Conservation (phyloP, 1,139 yeast species). For the Yamadazyma sp. region DNA sequence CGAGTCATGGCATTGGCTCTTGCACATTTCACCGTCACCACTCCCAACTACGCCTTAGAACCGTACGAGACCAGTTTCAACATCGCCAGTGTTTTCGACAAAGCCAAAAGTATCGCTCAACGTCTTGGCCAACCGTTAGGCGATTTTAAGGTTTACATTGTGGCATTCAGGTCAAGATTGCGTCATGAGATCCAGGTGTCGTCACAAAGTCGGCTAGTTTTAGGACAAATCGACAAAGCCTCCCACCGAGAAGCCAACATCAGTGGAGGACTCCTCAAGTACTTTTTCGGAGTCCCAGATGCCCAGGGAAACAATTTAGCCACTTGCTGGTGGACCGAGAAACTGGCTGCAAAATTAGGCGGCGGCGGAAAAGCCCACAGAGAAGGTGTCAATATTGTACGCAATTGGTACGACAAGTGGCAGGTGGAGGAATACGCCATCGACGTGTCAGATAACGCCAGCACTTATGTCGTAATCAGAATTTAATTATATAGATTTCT, state of each 20-base stretch:
- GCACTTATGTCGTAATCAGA: background rate
- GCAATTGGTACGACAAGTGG: constrained; percentile 32
- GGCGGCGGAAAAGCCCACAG: constrained; percentile 30
- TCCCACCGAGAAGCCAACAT: constrained; percentile 30
- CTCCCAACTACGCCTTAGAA: constrained; percentile 21
- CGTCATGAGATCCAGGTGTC: constrained; percentile 23
- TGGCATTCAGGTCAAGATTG: constrained; percentile 30
- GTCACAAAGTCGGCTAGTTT: constrained; percentile 20
- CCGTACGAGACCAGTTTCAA: constrained; percentile 25
- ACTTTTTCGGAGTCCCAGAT: constrained; percentile 35
- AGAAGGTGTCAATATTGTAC: constrained; percentile 26
- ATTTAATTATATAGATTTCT: background rate
- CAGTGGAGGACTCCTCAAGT: constrained; percentile 32
- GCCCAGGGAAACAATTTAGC: constrained; percentile 30
- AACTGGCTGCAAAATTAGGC: constrained; percentile 24
- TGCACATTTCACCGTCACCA: constrained; percentile 20
- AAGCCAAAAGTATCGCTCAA: constrained; percentile 17
- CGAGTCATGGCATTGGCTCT: constrained; percentile 26
- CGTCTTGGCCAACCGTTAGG: constrained; percentile 14
- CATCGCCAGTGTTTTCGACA: constrained; percentile 18
- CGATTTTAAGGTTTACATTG: constrained; percentile 22
- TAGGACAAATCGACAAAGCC: constrained; percentile 24
- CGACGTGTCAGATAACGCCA: background rate
- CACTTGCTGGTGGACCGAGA: constrained; percentile 34
- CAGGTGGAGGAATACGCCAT: constrained; percentile 28